phyloP scores from a whole-genome alignment of 75 land plant genomes.

The Chamaecyparis obtusa region DNA sequence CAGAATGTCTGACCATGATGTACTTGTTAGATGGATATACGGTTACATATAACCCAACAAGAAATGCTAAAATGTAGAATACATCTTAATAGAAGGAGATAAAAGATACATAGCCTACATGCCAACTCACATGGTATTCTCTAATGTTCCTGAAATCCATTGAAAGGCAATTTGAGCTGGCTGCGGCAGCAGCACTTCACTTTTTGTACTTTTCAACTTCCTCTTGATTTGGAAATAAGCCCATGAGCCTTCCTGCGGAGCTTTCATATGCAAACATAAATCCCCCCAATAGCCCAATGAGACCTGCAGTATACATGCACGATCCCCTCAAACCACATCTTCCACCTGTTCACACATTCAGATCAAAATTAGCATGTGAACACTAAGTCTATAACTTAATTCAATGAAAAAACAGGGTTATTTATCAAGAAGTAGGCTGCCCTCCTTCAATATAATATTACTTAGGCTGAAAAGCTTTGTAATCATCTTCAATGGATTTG shows the following conservation, averaged over 20 bases:
- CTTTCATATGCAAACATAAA: constrained; percentile 41
- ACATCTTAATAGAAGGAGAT: not conserved
- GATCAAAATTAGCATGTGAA: not conserved
- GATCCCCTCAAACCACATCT: constrained; percentile 35
- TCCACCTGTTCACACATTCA: constrained; percentile 20
- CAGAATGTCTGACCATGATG: not conserved
- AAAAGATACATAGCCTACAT: not conserved
- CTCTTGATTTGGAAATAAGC: constrained; percentile 37
- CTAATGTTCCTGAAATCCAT: not conserved
- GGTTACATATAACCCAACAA: not conserved
- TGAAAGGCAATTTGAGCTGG: not conserved
- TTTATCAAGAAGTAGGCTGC: not conserved
- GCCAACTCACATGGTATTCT: not conserved
- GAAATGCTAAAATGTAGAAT: not conserved
- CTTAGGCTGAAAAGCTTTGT: not conserved
- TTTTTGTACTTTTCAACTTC: constrained; percentile 35
- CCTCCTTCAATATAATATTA: not conserved
- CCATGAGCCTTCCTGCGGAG: constrained; percentile 42
- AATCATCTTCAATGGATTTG: not conserved
- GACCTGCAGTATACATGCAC: constrained; percentile 39
- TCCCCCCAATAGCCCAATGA: constrained; percentile 37
- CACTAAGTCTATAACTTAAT: not conserved
- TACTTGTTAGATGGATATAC: not conserved
- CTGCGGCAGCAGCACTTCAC: not conserved
- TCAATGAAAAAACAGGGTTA: not conserved